These are phyloP conservation scores for Solanum hybrid DNA, from an alignment of 305 asterid genomes.

Conservation along the genomic window DNA sequence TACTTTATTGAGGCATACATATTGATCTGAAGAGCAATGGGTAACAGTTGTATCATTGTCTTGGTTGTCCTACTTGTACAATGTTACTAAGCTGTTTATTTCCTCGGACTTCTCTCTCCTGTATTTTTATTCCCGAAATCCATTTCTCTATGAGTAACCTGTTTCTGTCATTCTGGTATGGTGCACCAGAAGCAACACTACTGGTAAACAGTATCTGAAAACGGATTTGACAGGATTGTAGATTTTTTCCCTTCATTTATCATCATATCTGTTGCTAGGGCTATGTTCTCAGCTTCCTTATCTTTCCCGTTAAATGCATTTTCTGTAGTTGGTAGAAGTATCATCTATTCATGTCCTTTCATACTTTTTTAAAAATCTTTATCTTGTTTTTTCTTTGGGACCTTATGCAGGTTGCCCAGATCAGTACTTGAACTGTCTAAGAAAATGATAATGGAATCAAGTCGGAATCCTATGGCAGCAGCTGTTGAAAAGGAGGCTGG, in stretches of 20 bases:
- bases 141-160: background rate
- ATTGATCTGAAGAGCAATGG: background rate
- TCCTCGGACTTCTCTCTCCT: background rate
- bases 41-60: background rate
- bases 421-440: slow-evolving; percentile 83
- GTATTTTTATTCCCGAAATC: background rate
- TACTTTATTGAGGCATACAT: background rate
- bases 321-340: background rate
- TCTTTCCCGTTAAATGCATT: background rate
- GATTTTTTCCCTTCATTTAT: background rate
- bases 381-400: slow-evolving; percentile 11
- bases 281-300: background rate
- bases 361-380: background rate
- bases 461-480: slow-evolving; percentile 68
- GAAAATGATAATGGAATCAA: slow-evolving; percentile 68
- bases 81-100: background rate
- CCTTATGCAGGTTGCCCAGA: slow-evolving; percentile 58
- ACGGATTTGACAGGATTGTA: background rate
- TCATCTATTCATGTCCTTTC: background rate
- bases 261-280: background rate
- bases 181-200: background rate
- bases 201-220: background rate
- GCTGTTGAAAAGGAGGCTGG: slow-evolving; percentile 92
- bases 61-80: background rate
- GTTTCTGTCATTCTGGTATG: background rate